phyloP scores from a whole-genome alignment of 495 filamentous ascomycete species.

The Staphylotrichum longicolle region DNA sequence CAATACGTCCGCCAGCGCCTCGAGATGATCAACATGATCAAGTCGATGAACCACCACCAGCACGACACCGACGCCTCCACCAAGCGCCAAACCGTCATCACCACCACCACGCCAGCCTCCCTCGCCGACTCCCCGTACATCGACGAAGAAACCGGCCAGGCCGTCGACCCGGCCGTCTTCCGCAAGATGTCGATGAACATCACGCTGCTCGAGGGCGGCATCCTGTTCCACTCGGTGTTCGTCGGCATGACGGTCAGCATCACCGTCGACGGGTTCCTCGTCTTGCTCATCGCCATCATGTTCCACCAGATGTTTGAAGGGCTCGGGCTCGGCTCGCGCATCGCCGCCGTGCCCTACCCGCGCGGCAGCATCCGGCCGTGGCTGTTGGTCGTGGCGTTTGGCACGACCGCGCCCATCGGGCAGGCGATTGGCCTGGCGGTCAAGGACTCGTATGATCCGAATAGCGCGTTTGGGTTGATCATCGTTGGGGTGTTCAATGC shows the following conservation, averaged over 20 bases:
- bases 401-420: slow-evolving; percentile 57
- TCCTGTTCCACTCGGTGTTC: slow-evolving; percentile 62
- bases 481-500: slow-evolving; percentile 70
- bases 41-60: slow-evolving; percentile 17
- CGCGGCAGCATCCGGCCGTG: slow-evolving; percentile 55
- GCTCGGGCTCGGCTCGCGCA: slow-evolving; percentile 63
- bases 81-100: slow-evolving; percentile 30
- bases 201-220: slow-evolving; percentile 55
- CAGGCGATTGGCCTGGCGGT: slow-evolving; percentile 59
- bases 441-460: slow-evolving; percentile 60
- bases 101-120: slow-evolving; percentile 1
- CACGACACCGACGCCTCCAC: slow-evolving; percentile 11
- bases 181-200: slow-evolving; percentile 53
- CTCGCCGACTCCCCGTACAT: slow-evolving; percentile 34
- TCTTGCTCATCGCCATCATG: slow-evolving; percentile 64
- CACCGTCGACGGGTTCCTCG: slow-evolving; percentile 60
- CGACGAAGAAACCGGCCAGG: slow-evolving; percentile 42
- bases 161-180: slow-evolving; percentile 45
- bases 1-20: slow-evolving; percentile 53
- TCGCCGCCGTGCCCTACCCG: slow-evolving; percentile 53
- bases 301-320: slow-evolving; percentile 74
- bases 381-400: slow-evolving; percentile 62
- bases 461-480: slow-evolving; percentile 61
- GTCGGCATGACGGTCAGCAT: slow-evolving; percentile 69
- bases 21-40: slow-evolving; percentile 50